Base-by-base conservation (phyloP, 805 yeast species). In the Torulaspora franciscae region DNA sequence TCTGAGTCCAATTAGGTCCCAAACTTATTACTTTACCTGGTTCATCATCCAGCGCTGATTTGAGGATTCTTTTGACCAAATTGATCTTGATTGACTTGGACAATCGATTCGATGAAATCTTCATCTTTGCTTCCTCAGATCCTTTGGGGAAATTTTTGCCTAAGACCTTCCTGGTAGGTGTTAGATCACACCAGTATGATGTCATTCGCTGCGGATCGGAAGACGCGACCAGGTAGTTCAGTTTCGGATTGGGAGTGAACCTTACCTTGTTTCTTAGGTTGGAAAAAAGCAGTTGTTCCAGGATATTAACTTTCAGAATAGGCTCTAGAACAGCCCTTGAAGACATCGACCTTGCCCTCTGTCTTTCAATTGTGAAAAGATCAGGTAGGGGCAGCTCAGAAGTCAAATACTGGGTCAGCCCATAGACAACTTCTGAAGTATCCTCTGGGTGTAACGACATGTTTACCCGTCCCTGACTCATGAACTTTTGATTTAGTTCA, bases 341-440 rank as follows among this genome's bases (percentile, higher is more conserved):
- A 0, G 81, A 75, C 50, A 62, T 62, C 0, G 78, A 69, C 40
- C 85, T 66, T 32, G 74, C 66, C 32, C 86, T 55, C 57, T 81
- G 87, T 45, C 79, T 56, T 53, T 81, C 87, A 2, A 81, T 62
- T 8, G 80, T 54, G 2, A 77, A 67, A 2, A 71, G 56, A 46
- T 73, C 73, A 0, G 79, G 74, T 0, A 48, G 25, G 1, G 47
- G 32, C 2, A 48, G 36, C 3, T 46, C 43, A 1, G 42, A 17
- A 2, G 59, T 56, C 9, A 67, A 47, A 19, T 57, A 42, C 11
- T 67, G 58, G 0, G 64, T 59, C 3, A 68, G 48, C 4, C 48
- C 47, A 10, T 48, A 46, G 3, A 61, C 57, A 2, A 62, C 49
- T 3, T 51, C 30, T 1, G 62, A 55, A 30, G 61, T 62, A 2